These are phyloP conservation scores for Pleurotus platypus DNA, from an alignment of 768 basidiomycete species.

Conservation along the genomic window DNA sequence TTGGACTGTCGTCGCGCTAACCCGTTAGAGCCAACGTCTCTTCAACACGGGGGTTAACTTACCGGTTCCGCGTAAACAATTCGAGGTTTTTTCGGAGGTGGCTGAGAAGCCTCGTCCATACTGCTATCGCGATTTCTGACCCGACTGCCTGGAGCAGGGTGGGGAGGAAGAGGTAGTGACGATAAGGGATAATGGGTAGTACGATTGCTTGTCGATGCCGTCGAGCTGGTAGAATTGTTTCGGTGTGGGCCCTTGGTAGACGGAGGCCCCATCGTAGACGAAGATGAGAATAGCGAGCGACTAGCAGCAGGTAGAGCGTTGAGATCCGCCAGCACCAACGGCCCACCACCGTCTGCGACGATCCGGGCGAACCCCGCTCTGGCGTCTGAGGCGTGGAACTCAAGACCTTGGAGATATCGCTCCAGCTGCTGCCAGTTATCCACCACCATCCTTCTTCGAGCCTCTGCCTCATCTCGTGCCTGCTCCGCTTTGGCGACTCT, in stretches of 20 bases:
- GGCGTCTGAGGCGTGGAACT: slow-evolving; percentile 45
- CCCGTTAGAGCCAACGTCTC: not conserved
- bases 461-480: slow-evolving; percentile 53
- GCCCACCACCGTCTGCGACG: slow-evolving; percentile 40
- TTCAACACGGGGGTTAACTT: slow-evolving; percentile 2
- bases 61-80: slow-evolving; percentile 28
- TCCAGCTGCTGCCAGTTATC: slow-evolving; percentile 52
- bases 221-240: slow-evolving; percentile 12
- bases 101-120: slow-evolving; percentile 34
- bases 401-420: slow-evolving; percentile 40
- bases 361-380: slow-evolving; percentile 43
- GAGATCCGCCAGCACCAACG: slow-evolving; percentile 33
- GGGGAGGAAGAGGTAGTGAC: slow-evolving; percentile 35
- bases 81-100: slow-evolving; percentile 47
- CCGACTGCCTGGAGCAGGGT: slow-evolving; percentile 26
- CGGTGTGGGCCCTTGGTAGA: slow-evolving; percentile 5
- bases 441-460: slow-evolving; percentile 36
- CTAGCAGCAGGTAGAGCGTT: slow-evolving; percentile 23
- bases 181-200: slow-evolving; percentile 25
- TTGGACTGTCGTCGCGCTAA: not conserved
- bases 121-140: slow-evolving; percentile 43
- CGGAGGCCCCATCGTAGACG: slow-evolving; percentile 10
- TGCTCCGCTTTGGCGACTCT: slow-evolving; percentile 47
- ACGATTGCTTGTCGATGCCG: slow-evolving; percentile 10
- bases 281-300: slow-evolving; percentile 2